Evolutionary conservation across 257 asterid genomes (phyloP).

Genomic region (Misopates orontium): DNA sequence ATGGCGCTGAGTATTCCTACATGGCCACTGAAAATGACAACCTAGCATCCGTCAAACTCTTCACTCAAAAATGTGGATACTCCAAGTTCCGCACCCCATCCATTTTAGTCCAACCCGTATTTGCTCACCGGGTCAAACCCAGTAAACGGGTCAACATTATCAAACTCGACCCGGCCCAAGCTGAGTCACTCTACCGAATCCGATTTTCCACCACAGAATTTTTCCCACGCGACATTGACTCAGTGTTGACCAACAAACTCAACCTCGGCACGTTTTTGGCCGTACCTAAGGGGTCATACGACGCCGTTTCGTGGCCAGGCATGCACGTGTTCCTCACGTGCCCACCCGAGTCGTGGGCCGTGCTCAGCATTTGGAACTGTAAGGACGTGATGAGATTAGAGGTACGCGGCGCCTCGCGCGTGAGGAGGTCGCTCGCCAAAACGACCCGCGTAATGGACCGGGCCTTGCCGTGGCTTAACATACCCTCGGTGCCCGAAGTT

Average conservation of each 20-base stretch:
- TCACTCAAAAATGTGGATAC: conserved; percentile 76
- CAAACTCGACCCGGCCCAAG: conserved; percentile 52
- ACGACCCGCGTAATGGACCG: conserved; percentile 71
- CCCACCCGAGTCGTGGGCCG: conserved; percentile 85
- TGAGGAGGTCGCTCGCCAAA: conserved; percentile 44
- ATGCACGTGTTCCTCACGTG: conserved; percentile 38
- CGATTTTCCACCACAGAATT: conserved; percentile 72
- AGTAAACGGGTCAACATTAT: conserved; percentile 39
- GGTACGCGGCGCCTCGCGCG: conserved; percentile 82
- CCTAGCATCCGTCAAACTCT: conserved; percentile 67
- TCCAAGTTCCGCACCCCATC: conserved; percentile 78
- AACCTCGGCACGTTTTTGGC: conserved; percentile 74
- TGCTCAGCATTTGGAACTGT: conserved; percentile 84
- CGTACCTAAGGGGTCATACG: conserved; percentile 40
- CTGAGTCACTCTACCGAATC: conserved; percentile 66
- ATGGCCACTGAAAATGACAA: conserved; percentile 94
- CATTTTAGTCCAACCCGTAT: conserved; percentile 77
- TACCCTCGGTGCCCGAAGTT: conserved; percentile 80
- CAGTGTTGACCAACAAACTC: conserved; percentile 54
- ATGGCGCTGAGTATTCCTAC: conserved; percentile 80
- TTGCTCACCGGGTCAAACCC: conserved; percentile 56
- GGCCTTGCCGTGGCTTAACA: conserved; percentile 65
- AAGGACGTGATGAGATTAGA: conserved; percentile 71
- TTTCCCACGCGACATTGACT: conserved; percentile 84
- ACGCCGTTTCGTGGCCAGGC: conserved; percentile 59